Base-by-base conservation (phyloP, 345 rosid species). In the Aquilaria sinensis region DNA sequence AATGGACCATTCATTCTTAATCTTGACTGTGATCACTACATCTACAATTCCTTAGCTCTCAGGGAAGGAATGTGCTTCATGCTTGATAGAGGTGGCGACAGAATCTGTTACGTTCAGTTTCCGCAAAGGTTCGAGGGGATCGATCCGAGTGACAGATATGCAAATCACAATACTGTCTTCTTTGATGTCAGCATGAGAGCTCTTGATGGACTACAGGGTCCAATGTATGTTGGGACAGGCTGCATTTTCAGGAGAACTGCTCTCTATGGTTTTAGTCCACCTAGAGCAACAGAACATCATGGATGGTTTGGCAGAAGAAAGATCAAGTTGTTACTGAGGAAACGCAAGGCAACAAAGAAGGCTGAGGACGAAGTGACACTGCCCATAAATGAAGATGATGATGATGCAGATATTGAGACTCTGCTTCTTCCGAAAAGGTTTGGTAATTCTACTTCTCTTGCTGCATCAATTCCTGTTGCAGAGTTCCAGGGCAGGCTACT, bases 401-500 rank as follows among this genome's bases (percentile, higher is more conserved):
- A 83, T 58, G 92, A 85, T 47, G 81, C 76, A 31, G 90, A 88
- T 51, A 85, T 88, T 2, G 96, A 88, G 53, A 83, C 96, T 15
- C 58, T 80, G 70, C 84, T 82, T 73, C 70, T 83, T 48, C 92
- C 92, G 0, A 84, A 71, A 71, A 82, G 89, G 57, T 85, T 85
- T 32, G 90, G 90, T 49, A 85, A 80, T 68, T 89, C 96, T 2
- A 77, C 76, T 16, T 74, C 85, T 43, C 75, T 89, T 9, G 82
- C 78, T 45, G 83, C 88, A 47, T 85, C 96, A 4, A 83, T 88
- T 43, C 92, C 92, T 0, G 81, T 85, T 2, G 96, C 92, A 45
- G 96, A 88, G 62, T 88, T 78, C 68, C 92, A 88, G 61, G 89
- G 96, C 29, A 82, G 96, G 66, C 77, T 84, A 55, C 81, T 84